Base-by-base conservation (phyloP, 805 yeast genomes). In the Danielozyma ontarioensis region DNA sequence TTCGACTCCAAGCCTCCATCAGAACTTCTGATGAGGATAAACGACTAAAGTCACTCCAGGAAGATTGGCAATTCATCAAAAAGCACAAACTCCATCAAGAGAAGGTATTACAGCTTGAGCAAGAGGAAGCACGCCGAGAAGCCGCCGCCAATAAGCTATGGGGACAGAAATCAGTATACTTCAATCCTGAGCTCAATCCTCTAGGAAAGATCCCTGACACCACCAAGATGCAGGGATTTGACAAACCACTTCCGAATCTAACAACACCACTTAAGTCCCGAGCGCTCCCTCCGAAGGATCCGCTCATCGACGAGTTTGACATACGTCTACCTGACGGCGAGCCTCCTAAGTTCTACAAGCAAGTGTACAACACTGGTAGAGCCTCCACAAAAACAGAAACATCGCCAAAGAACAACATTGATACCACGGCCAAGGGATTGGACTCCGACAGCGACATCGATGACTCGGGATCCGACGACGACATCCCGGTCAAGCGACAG, bases 101-200 rank as follows among this genome's bases (percentile, higher is more conserved):
- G 5, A 55, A 52, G 33, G 37, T 64, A 2, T 50, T 37, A 28
- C 39, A 40, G 30, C 21, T 44, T 17, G 48, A 53, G 30, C 28
- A 34, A 25, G 45, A 49, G 22, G 43, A 48, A 27, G 34, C 35
- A 21, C 40, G 46, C 22, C 38, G 42, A 27, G 36, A 37, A 21
- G 36, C 33, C 26, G 48, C 35, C 29, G 39, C 35, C n/a, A 45
- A 37, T 39, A 62, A 48, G 32, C 54, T 61, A 6, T 55, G 73
- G 45, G 80, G 78, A 2, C 46, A 43, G 18, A 55, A 64, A 25
- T 77, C 84, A 5, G 61, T 78, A 2, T 80, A 72, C 48, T 78
- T 74, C 52, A 81, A 80, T 44, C 78, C 80, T 4, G 84, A 80
- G 40, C 68, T 82, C 60, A 80, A 80, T 39, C 78, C 81, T 2